Evolutionary conservation across 352 stramenopile species (phyloP), one percentile per base, ranked within the genome.

Genomic region (Globisporangium viniferum): DNA sequence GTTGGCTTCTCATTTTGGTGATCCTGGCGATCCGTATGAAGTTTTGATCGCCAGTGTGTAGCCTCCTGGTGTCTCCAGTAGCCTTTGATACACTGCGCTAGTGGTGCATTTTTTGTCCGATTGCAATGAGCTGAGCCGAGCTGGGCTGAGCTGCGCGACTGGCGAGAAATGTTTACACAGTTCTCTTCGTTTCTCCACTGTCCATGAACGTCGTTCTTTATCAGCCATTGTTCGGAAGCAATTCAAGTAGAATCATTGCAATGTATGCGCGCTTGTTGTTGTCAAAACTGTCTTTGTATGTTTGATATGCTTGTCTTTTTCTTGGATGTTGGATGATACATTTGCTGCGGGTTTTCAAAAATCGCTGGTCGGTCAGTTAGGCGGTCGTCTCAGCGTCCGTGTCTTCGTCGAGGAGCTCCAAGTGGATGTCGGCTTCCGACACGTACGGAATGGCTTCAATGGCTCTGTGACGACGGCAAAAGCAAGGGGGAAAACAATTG

Each of bases 391-490:
- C 64, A 8, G n/a, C n/a, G 41, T 85, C 78, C 18, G 39, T 68
- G 59, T 90, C 81, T 24, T 81, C 77, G 59, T 93, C 85, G 39
- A 80, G 78, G 5, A 95, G 79, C 66, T 95, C 87, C n/a, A 95
- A 62, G 64, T 95, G 87, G 57, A 95, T 93, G 56, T 95, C 87
- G 2, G 87, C 87, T 59, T 92, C 80, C 0, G 81, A 79, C 18
- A 95, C 85, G 58, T 93, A 95, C 39, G 85, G 69, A 49, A 95
- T 90, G 18, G 74, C 70, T 74, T 95, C 87, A 39, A 95, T 92
- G 7, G 85, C 80, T 79, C 87, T 95, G 60, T 5, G 31, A 59
- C 41, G 18, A 48, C 14, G 14, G 15, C 8, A 31, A 33, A 24
- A n/a, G 5, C 10, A 44, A 44, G 7, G 12, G 7, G 3, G n/a